Evolutionary conservation across 192 early-diverging fungal genomes (phyloP).

Genomic region (Umbelopsis isabellina): DNA sequence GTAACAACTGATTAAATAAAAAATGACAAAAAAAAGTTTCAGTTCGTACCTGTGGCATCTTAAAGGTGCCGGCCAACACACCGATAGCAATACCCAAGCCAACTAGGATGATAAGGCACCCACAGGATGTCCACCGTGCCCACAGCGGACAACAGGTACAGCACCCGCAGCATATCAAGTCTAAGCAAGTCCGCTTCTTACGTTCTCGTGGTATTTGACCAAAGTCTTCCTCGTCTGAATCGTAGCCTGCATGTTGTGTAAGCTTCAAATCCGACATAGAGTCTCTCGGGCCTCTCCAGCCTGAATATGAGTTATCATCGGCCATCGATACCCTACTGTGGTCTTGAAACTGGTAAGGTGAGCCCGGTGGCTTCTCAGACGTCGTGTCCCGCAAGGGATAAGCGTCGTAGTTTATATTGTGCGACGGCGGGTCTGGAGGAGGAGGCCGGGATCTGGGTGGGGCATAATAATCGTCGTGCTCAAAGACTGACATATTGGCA

Average conservation of each 20-base stretch:
- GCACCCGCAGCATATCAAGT: slow-evolving; percentile 37
- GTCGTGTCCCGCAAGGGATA: background rate
- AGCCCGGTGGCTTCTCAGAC: background rate
- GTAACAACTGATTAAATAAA: background rate
- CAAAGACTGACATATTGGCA: slow-evolving; percentile 15
- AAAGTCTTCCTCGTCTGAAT: slow-evolving; percentile 9
- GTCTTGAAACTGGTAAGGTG: slow-evolving; percentile 12
- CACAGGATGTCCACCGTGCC: slow-evolving; percentile 47
- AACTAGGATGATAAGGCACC: slow-evolving; percentile 44
- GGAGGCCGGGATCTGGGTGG: slow-evolving; percentile 3
- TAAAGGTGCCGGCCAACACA: slow-evolving; percentile 47
- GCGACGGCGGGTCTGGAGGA: background rate
- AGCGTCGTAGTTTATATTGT: background rate
- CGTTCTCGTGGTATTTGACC: slow-evolving; percentile 13
- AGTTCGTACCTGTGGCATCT: slow-evolving; percentile 42
- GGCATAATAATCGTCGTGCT: slow-evolving; percentile 19
- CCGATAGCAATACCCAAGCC: slow-evolving; percentile 41
- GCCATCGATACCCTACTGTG: background rate
- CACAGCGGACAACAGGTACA: slow-evolving; percentile 40
- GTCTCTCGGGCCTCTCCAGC: slow-evolving; percentile 6
- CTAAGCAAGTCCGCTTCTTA: slow-evolving; percentile 30
- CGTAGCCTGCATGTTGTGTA: background rate
- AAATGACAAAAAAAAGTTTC: background rate
- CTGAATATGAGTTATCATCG: slow-evolving; percentile 11
- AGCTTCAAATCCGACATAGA: slow-evolving; percentile 24